Percentiles rank a stretch among this genome's conserved stretches.
Conservation (phyloP, 2,329 filamentous ascomycete species). For the Ophiostoma fasciatum region DNA sequence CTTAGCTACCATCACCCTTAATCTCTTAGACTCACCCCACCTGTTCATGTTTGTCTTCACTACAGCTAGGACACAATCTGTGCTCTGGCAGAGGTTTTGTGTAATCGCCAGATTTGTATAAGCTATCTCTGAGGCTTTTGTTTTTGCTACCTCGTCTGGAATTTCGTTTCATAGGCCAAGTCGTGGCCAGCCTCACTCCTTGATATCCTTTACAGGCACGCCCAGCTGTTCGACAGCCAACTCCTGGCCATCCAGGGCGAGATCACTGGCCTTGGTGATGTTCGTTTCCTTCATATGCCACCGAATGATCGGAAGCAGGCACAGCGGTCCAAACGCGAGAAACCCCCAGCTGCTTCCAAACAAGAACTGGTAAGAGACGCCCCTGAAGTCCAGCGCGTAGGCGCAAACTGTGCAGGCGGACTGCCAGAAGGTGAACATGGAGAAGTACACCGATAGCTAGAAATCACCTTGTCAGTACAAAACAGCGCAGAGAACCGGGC, state of each 20-base stretch:
- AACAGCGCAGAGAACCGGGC: background rate
- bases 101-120: no score
- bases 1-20: no score
- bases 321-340: background rate
- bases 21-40: no score
- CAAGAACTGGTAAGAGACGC: conserved; percentile 1
- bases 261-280: background rate
- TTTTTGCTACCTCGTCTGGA: no score
- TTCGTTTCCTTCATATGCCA: conserved; percentile 2
- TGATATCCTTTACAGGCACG: background rate
- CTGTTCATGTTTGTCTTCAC: no score
- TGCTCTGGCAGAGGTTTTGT: no score
- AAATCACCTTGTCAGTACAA: background rate
- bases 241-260: background rate
- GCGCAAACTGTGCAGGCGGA: conserved; percentile 1
- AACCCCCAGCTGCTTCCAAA: conserved; percentile 1
- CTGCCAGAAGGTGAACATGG: conserved; percentile 1
- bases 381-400: background rate
- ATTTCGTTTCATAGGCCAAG: no score
- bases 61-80: no score
- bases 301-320: background rate
- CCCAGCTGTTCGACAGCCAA: background rate
- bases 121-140: no score
- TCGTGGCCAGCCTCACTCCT: background rate
- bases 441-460: background rate